Base-by-base conservation (phyloP, 2,329 filamentous ascomycete species). In the Waltergamsia citrina region DNA sequence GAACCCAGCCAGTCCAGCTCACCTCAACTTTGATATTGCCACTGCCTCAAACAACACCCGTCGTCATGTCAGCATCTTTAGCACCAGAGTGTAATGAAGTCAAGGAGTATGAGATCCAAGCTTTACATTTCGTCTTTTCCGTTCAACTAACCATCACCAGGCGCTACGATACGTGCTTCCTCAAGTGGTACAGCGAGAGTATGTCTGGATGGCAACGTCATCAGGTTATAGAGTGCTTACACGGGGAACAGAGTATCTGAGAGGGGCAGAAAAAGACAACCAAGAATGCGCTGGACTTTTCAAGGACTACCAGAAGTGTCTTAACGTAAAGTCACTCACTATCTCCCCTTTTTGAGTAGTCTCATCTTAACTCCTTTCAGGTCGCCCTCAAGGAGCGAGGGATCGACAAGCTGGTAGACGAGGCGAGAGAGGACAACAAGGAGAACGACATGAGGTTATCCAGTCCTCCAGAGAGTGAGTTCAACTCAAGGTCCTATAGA, bases 111-210 rank as follows among this genome's bases (percentile, higher is more conserved):
- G 78, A n/a, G n/a, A n/a, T 56, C 6, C 19, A 3, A 9, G n/a
- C 3, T 7, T 14, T 14, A n/a, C n/a, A n/a, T 17, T 10, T 20
- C 9, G 10, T 16, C 24, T 9, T 19, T 6, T 8, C 29, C n/a
- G 15, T 11, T 35, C 36, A 32, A 33, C 7, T 22, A 11, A 9
- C 11, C 32, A 38, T 14, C 26, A 11, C 3, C 41, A 95, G 88
- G 56, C 85, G 81, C 48, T 98, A 98, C 55, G 92, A 98, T 58
- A 88, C 82, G 34, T 98, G 92, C 63, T 98, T 98, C 56, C 66
- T 98, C 43, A 96, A 94, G 63, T 98, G 92, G 92, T 98, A 98
- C 59, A 95, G 88, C 54, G 92, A 98, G 62, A 96, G 92, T 95
- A 69, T 38, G 81, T 59, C 34, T 23, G 7, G 7, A 8, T 18